These are phyloP conservation scores for Tuber borchii DNA, from an alignment of 495 filamentous ascomycete species.

Conservation along the genomic window DNA sequence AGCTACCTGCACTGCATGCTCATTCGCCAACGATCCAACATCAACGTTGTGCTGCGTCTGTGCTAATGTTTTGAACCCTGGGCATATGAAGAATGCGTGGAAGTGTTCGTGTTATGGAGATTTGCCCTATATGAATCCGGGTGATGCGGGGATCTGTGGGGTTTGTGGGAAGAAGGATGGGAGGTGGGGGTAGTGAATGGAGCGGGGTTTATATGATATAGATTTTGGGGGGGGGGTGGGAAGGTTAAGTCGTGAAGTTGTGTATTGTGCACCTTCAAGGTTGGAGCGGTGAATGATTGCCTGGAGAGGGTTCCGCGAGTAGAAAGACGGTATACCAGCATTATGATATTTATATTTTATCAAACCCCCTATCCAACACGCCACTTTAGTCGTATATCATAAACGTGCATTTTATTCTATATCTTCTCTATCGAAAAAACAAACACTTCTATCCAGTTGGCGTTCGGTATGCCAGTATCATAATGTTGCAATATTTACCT, in stretches of 20 bases:
- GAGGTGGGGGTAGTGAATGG: not conserved
- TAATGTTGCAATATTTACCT: not conserved
- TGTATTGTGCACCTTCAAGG: not conserved
- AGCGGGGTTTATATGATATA: not conserved
- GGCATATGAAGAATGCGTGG: conserved; percentile 51
- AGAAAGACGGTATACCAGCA: not conserved
- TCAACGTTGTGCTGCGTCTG: conserved; percentile 58
- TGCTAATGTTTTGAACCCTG: conserved; percentile 56
- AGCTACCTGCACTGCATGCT: conserved; percentile 55
- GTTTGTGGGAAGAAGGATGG: conserved; percentile 50
- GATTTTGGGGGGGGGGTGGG: not conserved
- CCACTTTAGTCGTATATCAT: not conserved
- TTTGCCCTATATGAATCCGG: conserved; percentile 56
- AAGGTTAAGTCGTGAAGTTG: not conserved
- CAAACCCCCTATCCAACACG: not conserved
- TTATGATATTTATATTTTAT: not conserved
- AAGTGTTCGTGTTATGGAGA: conserved; percentile 55
- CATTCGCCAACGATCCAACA: conserved; percentile 51
- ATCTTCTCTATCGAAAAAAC: not conserved
- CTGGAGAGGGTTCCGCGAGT: not conserved
- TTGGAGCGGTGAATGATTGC: not conserved
- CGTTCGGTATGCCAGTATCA: not conserved
- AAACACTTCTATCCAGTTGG: too few relatives aligned
- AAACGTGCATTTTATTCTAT: not conserved
- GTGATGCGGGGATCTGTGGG: conserved; percentile 60